These are phyloP conservation scores for Salix udensis DNA, from an alignment of 345 rosid genomes.

Conservation along the genomic window DNA sequence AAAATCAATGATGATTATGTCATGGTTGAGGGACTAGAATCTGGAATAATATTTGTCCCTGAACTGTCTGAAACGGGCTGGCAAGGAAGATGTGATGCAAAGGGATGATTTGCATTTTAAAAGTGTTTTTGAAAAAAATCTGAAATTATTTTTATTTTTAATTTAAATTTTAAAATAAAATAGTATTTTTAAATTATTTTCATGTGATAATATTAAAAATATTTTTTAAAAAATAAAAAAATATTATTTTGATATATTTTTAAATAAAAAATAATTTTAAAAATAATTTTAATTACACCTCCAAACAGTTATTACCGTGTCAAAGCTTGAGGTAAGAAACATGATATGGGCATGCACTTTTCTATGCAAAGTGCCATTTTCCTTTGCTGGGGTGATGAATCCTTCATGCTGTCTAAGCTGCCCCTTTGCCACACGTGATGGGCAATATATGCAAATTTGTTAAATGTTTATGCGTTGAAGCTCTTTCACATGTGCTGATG, in stretches of 20 bases:
- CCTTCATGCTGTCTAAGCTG: neutral
- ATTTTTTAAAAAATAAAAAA: too few species aligned
- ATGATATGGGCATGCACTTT: conserved; percentile 3
- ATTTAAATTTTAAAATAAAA: too few species aligned
- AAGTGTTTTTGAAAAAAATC: too few species aligned
- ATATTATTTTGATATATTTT: too few species aligned
- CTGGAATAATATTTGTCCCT: neutral
- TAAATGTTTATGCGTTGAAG: neutral
- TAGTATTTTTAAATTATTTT: too few species aligned
- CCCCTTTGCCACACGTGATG: neutral
- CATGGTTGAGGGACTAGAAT: neutral
- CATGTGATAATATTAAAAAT: too few species aligned
- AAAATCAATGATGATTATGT: conserved; percentile 14
- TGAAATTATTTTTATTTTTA: too few species aligned
- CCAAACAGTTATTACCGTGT: too few species aligned
- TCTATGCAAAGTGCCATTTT: conserved; percentile 24
- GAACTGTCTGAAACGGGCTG: neutral
- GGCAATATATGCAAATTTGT: neutral
- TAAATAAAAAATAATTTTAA: too few species aligned
- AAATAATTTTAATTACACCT: too few species aligned
- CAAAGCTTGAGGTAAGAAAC: neutral
- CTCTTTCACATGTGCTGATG: conserved; percentile 15
- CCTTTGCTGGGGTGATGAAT: conserved; percentile 21
- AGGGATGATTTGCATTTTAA: accelerated
- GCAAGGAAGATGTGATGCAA: conserved; percentile 3